Conservation (phyloP, 106 monocot species). For the Chionographis japonica region DNA sequence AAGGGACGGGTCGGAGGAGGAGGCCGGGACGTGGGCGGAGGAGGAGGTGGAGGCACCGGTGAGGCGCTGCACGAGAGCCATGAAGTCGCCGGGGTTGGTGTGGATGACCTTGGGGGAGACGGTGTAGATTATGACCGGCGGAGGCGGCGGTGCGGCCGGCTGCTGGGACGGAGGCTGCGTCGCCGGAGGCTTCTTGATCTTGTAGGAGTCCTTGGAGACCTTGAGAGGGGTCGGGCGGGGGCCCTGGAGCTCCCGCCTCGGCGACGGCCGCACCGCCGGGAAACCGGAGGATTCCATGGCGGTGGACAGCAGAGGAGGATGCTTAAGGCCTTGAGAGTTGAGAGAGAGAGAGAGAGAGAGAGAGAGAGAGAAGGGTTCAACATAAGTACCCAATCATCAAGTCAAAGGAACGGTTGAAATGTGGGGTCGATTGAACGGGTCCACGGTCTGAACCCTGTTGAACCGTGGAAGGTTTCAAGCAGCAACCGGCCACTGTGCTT, state of each 20-base stretch:
- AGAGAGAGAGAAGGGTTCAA: no score
- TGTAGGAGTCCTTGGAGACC: constrained; percentile 55
- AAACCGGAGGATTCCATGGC: constrained; percentile 14
- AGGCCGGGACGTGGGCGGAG: background rate
- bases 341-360: no score
- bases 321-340: no score
- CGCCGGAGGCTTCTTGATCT: constrained; percentile 56
- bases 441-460: no score
- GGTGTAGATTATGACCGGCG: constrained; percentile 60
- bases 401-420: no score
- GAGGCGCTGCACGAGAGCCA: constrained; percentile 59
- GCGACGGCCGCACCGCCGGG: constrained; percentile 5
- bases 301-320: no score
- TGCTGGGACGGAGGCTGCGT: constrained; percentile 2
- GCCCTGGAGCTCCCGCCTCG: constrained; percentile 46
- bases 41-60: constrained; percentile 41
- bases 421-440: no score
- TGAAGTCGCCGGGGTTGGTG: constrained; percentile 50
- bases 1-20: background rate
- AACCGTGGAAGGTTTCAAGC: no score
- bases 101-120: constrained; percentile 67
- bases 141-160: constrained; percentile 3
- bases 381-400: no score
- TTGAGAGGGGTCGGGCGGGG: constrained; percentile 60
- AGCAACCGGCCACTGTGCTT: no score